A percentile compares a stretch with the other conserved stretches of the same genome.
Evolutionary conservation across 73 alveolate species (phyloP).

Genomic region (Loxodes magnus): DNA sequence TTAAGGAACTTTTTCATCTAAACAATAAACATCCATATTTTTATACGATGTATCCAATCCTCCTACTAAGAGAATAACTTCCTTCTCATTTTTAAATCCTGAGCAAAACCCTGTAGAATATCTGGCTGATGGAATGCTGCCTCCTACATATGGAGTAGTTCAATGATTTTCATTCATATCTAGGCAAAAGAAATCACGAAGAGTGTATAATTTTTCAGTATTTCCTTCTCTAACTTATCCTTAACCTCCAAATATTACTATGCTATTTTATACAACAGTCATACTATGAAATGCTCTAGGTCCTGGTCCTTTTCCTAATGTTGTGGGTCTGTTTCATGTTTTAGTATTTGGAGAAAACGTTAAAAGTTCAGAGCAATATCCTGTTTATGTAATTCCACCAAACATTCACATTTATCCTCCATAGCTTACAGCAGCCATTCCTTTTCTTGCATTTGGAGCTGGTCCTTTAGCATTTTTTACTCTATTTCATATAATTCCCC

Average conservation of each 20-base stretch:
- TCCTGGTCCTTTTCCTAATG: conserved; percentile 14
- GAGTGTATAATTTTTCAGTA: conserved; percentile 5
- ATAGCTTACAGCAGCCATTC: not conserved
- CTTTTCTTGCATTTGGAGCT: conserved; percentile 9
- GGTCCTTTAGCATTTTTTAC: conserved; percentile 12
- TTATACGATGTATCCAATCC: conserved; percentile 7
- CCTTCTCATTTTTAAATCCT: conserved; percentile 1
- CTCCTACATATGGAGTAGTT: conserved; percentile 9
- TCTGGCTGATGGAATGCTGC: conserved; percentile 6
- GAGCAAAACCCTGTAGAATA: conserved; percentile 7
- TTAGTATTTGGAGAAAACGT: not conserved
- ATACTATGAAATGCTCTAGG: conserved; percentile 16
- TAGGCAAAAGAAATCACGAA: conserved; percentile 5
- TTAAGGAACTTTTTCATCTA: too few species aligned
- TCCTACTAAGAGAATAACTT: not conserved
- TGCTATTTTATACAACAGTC: conserved; percentile 5
- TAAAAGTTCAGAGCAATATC: conserved; percentile 6
- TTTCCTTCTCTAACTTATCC: conserved; percentile 9
- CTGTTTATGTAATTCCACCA: conserved; percentile 3
- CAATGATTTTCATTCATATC: conserved; percentile 10
- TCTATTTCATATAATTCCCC: conserved; percentile 1
- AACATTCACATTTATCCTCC: not conserved
- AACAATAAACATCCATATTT: not conserved
- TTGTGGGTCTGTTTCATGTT: not conserved
- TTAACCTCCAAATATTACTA: conserved; percentile 12